Evolutionary conservation across 768 basidiomycete species (phyloP), one percentile per base, ranked within the genome.

Genomic region (Termitomyces sp.): DNA sequence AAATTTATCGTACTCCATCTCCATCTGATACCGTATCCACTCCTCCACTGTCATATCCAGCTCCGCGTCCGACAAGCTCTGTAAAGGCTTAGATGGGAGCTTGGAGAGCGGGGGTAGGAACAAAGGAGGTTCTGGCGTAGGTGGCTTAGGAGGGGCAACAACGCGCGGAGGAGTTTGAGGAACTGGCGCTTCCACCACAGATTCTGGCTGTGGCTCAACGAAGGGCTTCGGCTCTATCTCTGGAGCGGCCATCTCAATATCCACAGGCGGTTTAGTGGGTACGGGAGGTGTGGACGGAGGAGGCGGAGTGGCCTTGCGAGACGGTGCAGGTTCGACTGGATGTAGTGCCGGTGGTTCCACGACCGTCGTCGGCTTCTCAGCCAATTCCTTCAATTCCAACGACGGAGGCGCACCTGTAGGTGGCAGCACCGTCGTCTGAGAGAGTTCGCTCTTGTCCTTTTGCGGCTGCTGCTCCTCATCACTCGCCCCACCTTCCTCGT

Each of bases 11-110:
- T 82, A 84, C 69, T 91, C 80, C 46, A 82, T 69, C 61, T 78
- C 78, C 68, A 91, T 88, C 71, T 93, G 90, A 62, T 83, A 81
- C 55, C 86, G 77, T 57, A 93, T 85, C 83, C 90, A 90, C 65
- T 94, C 83, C 65, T 94, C 92, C 48, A 94, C 79, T 0, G 90
- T 88, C 88, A 94, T 87, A 20, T 77, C 72, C 58, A 86, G 75
- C 67, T 94, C 88, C 20, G 81, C 82, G 46, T 87, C 87, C 6
- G 78, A 83, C 41, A 90, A 73, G 24, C 67, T 67, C 22, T 71
- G 69, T 29, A 79, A 49, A 7, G 75, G 72, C n/a, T 70, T 69
- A 56, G 79, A 79, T 2, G 79, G 79, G 4, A 78, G 71, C 58
- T 73, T 74, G 0, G 79, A 77, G 32, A 82, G 69, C 12, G 77